Conservation (phyloP, 306 rosid species). For the Cucumis sativus region DNA sequence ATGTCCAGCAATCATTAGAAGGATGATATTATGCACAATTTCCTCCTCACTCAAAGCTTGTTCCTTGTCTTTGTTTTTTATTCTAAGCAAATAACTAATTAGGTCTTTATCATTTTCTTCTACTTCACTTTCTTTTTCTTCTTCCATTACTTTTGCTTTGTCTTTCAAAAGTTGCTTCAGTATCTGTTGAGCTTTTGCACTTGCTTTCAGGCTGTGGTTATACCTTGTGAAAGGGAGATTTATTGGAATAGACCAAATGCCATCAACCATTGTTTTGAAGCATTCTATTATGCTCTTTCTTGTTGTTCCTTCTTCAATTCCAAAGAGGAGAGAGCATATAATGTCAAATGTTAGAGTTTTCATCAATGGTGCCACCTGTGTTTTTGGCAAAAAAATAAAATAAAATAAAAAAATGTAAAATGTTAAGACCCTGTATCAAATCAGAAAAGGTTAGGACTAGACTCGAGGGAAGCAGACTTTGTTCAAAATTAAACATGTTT, state of each 20-base stretch:
- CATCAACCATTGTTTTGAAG: conserved; percentile 39
- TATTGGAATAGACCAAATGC: conserved; percentile 55
- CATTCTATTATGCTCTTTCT: conserved; percentile 28
- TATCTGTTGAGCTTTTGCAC: conserved; percentile 34
- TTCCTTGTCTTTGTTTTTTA: conserved; percentile 18
- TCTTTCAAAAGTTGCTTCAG: conserved; percentile 27
- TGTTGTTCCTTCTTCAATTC: conserved; percentile 40
- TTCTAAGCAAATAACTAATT: conserved; percentile 47
- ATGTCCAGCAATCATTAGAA: conserved; percentile 64
- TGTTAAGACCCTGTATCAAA: no score
- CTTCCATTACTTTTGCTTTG: conserved; percentile 28
- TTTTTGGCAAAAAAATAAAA: no score
- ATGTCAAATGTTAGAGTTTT: conserved; percentile 70
- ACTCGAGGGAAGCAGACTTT: no score
- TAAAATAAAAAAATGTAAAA: no score
- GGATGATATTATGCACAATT: conserved; percentile 39
- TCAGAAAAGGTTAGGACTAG: no score
- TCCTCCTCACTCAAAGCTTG: conserved; percentile 42
- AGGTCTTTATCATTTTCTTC: conserved; percentile 20
- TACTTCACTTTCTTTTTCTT: not conserved
- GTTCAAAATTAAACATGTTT: no score
- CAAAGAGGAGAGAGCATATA: conserved; percentile 51
- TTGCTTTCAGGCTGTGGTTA: conserved; percentile 43
- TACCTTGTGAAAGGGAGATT: conserved; percentile 62
- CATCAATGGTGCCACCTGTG: conserved; percentile 57